Percentiles rank a stretch among this genome's conserved stretches.
Conservation (phyloP, 2,329 filamentous ascomycete genomes). For the Diaporthe citri region DNA sequence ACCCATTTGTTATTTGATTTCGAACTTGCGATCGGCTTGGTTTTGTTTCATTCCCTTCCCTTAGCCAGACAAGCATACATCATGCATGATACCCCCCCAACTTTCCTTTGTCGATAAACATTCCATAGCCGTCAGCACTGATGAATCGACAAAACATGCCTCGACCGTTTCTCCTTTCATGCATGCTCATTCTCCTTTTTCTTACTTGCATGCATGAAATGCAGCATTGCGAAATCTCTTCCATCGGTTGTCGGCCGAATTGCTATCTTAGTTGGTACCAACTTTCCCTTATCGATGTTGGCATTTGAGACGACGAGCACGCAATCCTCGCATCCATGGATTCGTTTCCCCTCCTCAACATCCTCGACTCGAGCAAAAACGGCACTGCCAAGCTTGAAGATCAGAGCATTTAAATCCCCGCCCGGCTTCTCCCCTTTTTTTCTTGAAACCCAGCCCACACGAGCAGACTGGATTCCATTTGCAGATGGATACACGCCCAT, state of each 20-base stretch:
- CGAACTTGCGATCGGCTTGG: neutral
- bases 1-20: conserved; percentile 12
- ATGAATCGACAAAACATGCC: conserved; percentile 15
- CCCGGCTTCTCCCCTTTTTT: neutral
- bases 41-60: neutral
- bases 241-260: neutral
- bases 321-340: conserved; percentile 31
- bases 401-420: neutral
- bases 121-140: conserved; percentile 30
- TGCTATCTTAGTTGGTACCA: conserved; percentile 20
- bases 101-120: conserved; percentile 31
- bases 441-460: conserved; percentile 18
- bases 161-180: neutral
- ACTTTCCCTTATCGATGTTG: conserved; percentile 38
- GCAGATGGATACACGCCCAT: conserved; percentile 19
- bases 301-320: conserved; percentile 36
- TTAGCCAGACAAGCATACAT: conserved; percentile 18
- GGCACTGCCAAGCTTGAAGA: conserved; percentile 16
- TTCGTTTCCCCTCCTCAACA: neutral
- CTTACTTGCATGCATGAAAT: neutral
- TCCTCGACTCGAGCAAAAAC: conserved; percentile 19
- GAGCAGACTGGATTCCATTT: conserved; percentile 28
- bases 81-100: conserved; percentile 39
- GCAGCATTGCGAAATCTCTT: neutral
- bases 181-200: neutral